These are phyloP conservation scores for Geosiphon pyriformis DNA, from an alignment of 192 early-diverging fungal species.

Conservation along the genomic window DNA sequence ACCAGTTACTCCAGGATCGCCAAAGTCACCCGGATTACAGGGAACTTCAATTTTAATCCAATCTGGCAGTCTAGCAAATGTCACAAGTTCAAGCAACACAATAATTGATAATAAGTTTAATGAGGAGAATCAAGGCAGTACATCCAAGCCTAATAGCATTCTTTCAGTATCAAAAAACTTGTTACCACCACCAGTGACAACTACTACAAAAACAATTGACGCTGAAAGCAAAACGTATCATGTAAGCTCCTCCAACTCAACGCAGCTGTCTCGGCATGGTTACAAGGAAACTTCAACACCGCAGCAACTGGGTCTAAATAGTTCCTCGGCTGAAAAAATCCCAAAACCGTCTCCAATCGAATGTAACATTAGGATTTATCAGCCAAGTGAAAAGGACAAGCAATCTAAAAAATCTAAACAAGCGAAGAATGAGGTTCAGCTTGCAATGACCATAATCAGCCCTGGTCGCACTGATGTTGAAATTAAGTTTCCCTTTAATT, in stretches of 20 bases:
- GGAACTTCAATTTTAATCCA: too few relatives aligned
- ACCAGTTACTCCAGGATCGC: background rate
- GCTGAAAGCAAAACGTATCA: slow-evolving; percentile 41
- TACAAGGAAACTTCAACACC: background rate
- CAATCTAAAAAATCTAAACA: background rate
- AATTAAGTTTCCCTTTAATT: slow-evolving; percentile 65
- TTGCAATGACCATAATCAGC: slow-evolving; percentile 7
- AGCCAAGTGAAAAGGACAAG: background rate
- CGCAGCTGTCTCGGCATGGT: background rate
- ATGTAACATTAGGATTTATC: background rate
- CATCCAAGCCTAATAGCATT: background rate
- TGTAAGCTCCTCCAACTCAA: slow-evolving; percentile 31
- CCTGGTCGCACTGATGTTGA: slow-evolving; percentile 42
- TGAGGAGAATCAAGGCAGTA: background rate
- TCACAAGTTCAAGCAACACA: background rate
- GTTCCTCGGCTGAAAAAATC: background rate
- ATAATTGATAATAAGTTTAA: background rate
- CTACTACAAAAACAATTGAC: slow-evolving; percentile 33
- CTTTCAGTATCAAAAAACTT: background rate
- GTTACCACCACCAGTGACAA: slow-evolving; percentile 23
- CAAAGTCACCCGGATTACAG: slow-evolving; percentile 15
- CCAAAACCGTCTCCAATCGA: background rate
- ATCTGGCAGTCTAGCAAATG: slow-evolving; percentile 9
- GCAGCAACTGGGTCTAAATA: background rate
- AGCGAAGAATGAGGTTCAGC: background rate